Evolutionary conservation across 2,329 filamentous ascomycete species (phyloP).

Genomic region (Oidium heveae): DNA sequence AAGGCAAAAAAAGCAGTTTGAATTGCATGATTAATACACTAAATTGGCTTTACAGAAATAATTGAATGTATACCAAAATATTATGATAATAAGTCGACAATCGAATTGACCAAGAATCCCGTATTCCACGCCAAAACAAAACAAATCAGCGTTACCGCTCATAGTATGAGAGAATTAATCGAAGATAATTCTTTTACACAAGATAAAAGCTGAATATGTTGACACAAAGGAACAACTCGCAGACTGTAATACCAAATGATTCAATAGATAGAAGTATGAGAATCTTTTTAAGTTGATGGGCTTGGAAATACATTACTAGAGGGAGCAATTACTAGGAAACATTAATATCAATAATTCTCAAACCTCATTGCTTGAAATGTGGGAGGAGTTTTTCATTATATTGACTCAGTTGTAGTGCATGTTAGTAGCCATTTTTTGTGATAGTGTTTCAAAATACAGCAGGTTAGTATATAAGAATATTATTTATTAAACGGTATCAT

Average conservation of each 20-base stretch:
- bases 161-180: no score
- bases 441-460: no score
- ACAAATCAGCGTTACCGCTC: no score
- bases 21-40: background rate
- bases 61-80: background rate
- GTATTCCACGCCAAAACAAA: no score
- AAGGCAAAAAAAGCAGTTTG: background rate
- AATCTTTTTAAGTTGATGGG: background rate
- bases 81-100: background rate
- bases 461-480: no score
- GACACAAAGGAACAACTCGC: background rate
- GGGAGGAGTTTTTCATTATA: background rate
- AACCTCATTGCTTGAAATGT: background rate
- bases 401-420: no score
- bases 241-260: background rate
- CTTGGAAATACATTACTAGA: background rate
- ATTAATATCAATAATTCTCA: background rate
- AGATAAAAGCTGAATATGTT: background rate
- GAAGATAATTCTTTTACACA: no score
- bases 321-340: background rate
- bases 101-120: background rate
- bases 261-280: background rate
- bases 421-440: no score
- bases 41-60: background rate
- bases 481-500: no score